A percentile compares a stretch with the other conserved stretches of the same genome.
These are phyloP conservation scores for Gastrodia elata DNA, from an alignment of 106 monocot genomes.

Conservation along the genomic window DNA sequence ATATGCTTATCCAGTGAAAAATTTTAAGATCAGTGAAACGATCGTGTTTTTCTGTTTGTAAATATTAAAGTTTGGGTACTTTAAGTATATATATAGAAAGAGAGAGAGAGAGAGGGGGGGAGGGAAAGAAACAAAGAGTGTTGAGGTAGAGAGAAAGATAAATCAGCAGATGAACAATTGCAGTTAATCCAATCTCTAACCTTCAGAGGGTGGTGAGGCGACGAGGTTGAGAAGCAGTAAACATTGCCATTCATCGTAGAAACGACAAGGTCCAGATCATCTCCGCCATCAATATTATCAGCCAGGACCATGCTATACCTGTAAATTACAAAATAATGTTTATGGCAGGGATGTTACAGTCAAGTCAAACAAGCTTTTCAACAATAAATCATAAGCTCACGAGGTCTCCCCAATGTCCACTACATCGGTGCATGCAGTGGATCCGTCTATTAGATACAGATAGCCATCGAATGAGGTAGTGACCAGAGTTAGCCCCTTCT, in stretches of 20 bases:
- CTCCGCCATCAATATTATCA: slow-evolving; percentile 99
- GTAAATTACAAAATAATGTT: slow-evolving; percentile 16
- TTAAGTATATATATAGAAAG: too few species aligned
- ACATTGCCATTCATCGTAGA: slow-evolving; percentile 99
- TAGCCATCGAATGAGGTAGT: slow-evolving; percentile 95
- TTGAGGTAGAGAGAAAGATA: too few species aligned
- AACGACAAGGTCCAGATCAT: slow-evolving; percentile 96
- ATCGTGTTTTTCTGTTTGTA: too few species aligned
- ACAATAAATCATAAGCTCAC: slow-evolving; percentile 36
- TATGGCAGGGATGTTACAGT: neutral
- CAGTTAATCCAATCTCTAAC: slow-evolving; percentile 15
- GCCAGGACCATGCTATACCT: slow-evolving; percentile 94
- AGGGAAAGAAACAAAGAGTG: too few species aligned
- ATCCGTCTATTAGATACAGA: slow-evolving; percentile 90
- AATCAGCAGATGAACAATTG: neutral
- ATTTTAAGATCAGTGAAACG: neutral
- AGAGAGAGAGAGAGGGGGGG: too few species aligned
- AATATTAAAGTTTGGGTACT: too few species aligned
- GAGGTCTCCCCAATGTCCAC: slow-evolving; percentile 97
- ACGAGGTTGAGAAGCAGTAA: slow-evolving; percentile 87
- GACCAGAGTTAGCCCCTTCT: slow-evolving; percentile 73
- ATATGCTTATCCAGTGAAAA: neutral
- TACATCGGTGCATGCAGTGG: slow-evolving; percentile 86
- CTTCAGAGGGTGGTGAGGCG: slow-evolving; percentile 89
- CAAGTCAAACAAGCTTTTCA: slow-evolving; percentile 2